Evolutionary conservation across 768 basidiomycete genomes (phyloP).

Genomic region (Boletus rex-veris): DNA sequence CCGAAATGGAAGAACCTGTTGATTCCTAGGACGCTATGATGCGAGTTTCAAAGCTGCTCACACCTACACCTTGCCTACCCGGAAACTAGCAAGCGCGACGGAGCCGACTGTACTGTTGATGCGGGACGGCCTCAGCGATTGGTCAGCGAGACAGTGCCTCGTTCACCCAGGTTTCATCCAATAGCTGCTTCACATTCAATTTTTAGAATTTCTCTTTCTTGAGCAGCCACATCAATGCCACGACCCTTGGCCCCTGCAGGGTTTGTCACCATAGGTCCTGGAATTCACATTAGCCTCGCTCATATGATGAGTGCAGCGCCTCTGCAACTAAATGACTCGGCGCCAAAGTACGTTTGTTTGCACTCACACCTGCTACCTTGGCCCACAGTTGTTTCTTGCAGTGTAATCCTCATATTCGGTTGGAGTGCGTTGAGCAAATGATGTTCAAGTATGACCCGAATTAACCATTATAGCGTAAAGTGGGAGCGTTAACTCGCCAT

Average conservation of each 20-base stretch:
- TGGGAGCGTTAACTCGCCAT: constrained; percentile 27
- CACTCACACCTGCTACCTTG: not conserved
- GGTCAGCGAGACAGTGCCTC: too few relatives aligned
- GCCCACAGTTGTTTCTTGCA: constrained; percentile 2
- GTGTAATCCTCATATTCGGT: constrained; percentile 30
- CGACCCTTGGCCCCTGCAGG: not conserved
- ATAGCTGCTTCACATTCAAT: not conserved
- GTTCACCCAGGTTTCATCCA: not conserved
- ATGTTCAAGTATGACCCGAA: not conserved
- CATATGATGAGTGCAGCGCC: not conserved
- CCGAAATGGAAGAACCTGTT: too few relatives aligned
- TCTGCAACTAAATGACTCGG: constrained; percentile 1
- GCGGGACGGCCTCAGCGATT: too few relatives aligned
- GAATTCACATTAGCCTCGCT: not conserved
- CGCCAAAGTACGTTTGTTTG: constrained; percentile 20
- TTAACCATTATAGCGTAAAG: constrained; percentile 2
- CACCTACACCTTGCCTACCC: too few relatives aligned
- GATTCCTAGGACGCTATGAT: too few relatives aligned
- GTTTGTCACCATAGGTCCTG: constrained; percentile 1
- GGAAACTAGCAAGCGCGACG: too few relatives aligned
- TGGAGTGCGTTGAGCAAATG: constrained; percentile 20
- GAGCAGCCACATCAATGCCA: not conserved
- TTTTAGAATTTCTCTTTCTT: not conserved
- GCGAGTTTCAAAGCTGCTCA: too few relatives aligned
- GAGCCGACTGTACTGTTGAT: too few relatives aligned